Conservation (phyloP, 1,284 basidiomycete species). For the Gymnopus androsaceus region DNA sequence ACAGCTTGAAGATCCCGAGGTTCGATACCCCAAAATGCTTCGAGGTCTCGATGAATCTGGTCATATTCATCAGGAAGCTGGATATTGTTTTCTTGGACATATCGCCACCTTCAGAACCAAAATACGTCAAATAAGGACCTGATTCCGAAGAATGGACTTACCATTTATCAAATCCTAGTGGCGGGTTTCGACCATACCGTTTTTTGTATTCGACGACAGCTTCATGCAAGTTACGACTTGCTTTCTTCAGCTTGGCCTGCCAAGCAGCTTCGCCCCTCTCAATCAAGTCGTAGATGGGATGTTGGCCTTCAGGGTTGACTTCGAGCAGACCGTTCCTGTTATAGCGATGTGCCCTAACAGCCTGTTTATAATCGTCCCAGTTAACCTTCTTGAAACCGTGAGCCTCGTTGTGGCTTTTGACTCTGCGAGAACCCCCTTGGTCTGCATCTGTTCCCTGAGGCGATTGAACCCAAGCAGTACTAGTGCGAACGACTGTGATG, state of each 20-base stretch:
- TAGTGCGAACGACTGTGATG: not conserved
- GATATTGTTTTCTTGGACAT: slow-evolving; percentile 53
- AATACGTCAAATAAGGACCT: not conserved
- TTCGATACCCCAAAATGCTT: slow-evolving; percentile 50
- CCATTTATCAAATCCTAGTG: slow-evolving; percentile 53
- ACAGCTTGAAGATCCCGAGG: slow-evolving; percentile 37
- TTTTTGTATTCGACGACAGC: slow-evolving; percentile 59
- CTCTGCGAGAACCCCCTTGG: not conserved
- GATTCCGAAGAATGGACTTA: slow-evolving; percentile 16
- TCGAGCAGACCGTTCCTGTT: slow-evolving; percentile 36
- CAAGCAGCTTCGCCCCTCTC: slow-evolving; percentile 47
- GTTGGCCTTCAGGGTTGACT: slow-evolving; percentile 33
- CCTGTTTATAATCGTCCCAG: not conserved
- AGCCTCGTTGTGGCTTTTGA: not conserved
- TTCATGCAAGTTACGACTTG: slow-evolving; percentile 53
- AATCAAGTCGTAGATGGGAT: slow-evolving; percentile 59
- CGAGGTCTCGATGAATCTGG: slow-evolving; percentile 49
- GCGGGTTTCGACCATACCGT: slow-evolving; percentile 44
- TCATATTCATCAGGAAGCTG: slow-evolving; percentile 62
- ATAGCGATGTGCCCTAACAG: slow-evolving; percentile 22
- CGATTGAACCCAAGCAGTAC: not conserved
- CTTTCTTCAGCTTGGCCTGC: slow-evolving; percentile 49
- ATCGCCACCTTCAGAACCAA: slow-evolving; percentile 51
- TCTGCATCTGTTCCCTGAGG: not conserved
- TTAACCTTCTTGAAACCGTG: not conserved